Evolutionary conservation across 2,329 filamentous ascomycete species (phyloP).

Genomic region (Chaetomium strumarium): DNA sequence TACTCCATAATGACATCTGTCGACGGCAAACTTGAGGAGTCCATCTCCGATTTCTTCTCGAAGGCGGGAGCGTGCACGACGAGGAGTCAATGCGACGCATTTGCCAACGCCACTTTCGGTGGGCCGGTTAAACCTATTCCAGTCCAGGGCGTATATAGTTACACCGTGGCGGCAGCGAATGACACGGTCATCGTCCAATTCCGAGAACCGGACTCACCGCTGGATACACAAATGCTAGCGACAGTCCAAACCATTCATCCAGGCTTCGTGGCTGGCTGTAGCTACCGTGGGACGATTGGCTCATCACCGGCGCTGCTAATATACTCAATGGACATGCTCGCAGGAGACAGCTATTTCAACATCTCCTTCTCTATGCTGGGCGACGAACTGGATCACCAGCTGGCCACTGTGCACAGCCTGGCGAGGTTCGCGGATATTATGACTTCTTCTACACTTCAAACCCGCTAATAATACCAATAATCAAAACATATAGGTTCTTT

Average conservation of each 20-base stretch:
- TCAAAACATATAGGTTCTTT: conserved; percentile 2
- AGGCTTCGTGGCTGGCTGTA: neutral
- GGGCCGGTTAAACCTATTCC: neutral
- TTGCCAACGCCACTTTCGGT: no score
- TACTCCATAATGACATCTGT: no score
- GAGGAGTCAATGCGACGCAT: no score
- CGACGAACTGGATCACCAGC: neutral
- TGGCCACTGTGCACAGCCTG: neutral
- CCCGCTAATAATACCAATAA: no score
- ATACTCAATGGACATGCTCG: conserved; percentile 5
- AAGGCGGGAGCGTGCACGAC: no score
- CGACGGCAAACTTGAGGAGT: no score
- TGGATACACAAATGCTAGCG: neutral
- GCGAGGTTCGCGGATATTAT: neutral
- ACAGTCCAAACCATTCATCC: neutral
- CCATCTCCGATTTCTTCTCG: neutral
- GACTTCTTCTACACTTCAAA: no score
- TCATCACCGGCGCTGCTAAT: neutral
- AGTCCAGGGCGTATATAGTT: conserved; percentile 3
- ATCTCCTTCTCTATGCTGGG: neutral
- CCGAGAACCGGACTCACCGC: neutral
- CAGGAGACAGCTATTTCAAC: conserved; percentile 1
- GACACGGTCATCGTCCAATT: conserved; percentile 4
- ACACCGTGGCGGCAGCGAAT: neutral
- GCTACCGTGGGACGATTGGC: neutral